Evolutionary conservation across 2,329 filamentous ascomycete species (phyloP), one percentile per base, ranked within the genome.

Genomic region (Dactylellina haptotyla): DNA sequence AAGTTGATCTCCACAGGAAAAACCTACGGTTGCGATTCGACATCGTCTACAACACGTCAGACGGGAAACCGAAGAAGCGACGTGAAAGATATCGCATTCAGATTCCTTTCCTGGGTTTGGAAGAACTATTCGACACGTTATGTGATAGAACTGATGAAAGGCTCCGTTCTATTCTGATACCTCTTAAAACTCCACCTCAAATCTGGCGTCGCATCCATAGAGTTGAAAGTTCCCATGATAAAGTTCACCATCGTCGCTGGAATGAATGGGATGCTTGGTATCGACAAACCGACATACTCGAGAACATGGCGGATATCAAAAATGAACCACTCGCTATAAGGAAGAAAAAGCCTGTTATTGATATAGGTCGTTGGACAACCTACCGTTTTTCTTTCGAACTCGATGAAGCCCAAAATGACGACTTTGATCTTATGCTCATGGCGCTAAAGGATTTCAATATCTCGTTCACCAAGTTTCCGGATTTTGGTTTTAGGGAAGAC

Each of bases 391-490:
- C 81, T 0, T 78, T 88, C 3, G 64, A 79, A 1, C 76, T 76
- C 75, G 78, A 16, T 0, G 67, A 79, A 1, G 75, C 78, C 4
- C 75, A 79, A 0, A 75, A 78, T 1, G 76, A 79, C 0, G 72
- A 76, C 1, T 84, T 85, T 77, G 75, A 79, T 0, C 76, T 80
- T 0, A 81, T 90, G 18, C 81, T 83, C 2, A 79, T 82, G 6
- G 86, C 86, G 0, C 82, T 97, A 0, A 82, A 83, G 9, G 90
- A 96, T 75, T 90, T 90, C 81, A 96, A 96, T 70, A 84, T 97
- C 53, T 78, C 81, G 0, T 81, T 89, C 14, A 78, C 83, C 9
- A 72, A 51, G 30, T 67, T 81, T 16, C 78, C 80, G 6, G 77
- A 80, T 0, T 86, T 90, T 63, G 77, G 77, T 1, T 78, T 84